phyloP scores from a whole-genome alignment of 371 early-diverging fungal species.

The Rhizopus microsporus region DNA sequence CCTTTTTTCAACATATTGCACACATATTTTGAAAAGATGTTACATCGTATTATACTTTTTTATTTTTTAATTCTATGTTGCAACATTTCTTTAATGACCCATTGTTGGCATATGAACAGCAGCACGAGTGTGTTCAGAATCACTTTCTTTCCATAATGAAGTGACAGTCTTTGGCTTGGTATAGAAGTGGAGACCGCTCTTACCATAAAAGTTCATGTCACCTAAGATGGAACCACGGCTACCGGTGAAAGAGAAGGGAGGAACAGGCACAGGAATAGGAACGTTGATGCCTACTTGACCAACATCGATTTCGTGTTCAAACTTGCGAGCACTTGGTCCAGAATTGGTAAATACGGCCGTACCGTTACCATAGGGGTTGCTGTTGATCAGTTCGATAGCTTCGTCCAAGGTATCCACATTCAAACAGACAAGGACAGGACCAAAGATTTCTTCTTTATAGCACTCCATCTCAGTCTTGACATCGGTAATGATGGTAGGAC shows the following conservation, averaged over 20 bases:
- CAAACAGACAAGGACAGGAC: conserved; percentile 88
- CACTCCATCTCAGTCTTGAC: conserved; percentile 88
- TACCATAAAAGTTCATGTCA: conserved; percentile 94
- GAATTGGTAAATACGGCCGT: conserved; percentile 94
- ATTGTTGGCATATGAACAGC: conserved; percentile 87
- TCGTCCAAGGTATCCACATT: conserved; percentile 88
- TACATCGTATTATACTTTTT: background rate
- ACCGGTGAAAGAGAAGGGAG: conserved; percentile 98
- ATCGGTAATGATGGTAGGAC: conserved; percentile 86
- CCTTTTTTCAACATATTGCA: too few species aligned
- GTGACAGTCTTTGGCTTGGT: conserved; percentile 95
- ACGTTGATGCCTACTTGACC: conserved; percentile 94
- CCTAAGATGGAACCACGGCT: conserved; percentile 91
- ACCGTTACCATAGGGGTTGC: conserved; percentile 95
- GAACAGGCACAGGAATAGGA: conserved; percentile 97
- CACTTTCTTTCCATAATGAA: conserved; percentile 89
- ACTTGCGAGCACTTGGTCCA: conserved; percentile 88
- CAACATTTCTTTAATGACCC: conserved; percentile 32
- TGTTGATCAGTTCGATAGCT: conserved; percentile 90
- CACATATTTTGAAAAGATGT: too few species aligned
- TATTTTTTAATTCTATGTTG: background rate
- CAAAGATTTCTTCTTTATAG: conserved; percentile 97
- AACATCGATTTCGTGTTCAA: conserved; percentile 87
- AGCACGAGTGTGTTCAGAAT: conserved; percentile 59
- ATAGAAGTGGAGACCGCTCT: conserved; percentile 83